Evolutionary conservation across 495 filamentous ascomycete genomes (phyloP), one percentile per base, ranked within the genome.

Genomic region (Tricharina praecox): DNA sequence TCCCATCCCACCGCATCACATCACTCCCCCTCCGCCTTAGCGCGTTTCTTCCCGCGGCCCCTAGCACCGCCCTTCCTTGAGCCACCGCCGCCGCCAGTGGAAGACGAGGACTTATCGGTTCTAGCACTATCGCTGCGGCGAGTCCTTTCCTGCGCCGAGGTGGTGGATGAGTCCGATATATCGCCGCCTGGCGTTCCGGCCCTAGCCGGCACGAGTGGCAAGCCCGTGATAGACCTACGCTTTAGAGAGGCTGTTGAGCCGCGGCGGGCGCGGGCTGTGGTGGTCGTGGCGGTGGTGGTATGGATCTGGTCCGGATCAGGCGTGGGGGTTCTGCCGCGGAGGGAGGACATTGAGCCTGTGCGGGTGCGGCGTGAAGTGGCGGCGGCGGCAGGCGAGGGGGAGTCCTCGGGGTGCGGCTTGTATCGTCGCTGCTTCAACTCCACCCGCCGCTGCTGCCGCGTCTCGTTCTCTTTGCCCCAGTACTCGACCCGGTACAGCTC

Each of bases 381-480:
- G 3, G 37, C 37, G 3, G 37, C 20, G 10, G 37, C 37, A 2
- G 37, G 10, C 2, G n/a, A n/a, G n/a, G n/a, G n/a, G n/a, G n/a
- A n/a, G n/a, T n/a, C n/a, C 20, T 18, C n/a, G n/a, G 10, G 37
- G 37, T 18, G 37, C 20, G 20, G 20, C 37, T 40, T 40, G 20
- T 43, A 23, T 10, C 49, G 30, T 25, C 45, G 28, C 7, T 5
- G 18, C 25, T 37, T 71, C 19, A 90, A 60, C 55, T 79, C 78
- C 39, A 73, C 66, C 35, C 84, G 73, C 30, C 94, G 66, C 38
- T 80, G 62, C 3, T 77, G 72, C 11, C 90, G 82, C 2, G 85
- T 75, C 64, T 90, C 85, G 55, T 97, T 97, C 63, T 97, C 92
- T 50, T 76, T 78, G 53, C 94, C 90, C 90, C 90, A 97, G 59